A percentile compares a stretch with the other conserved stretches of the same genome.
Evolutionary conservation across 2,329 filamentous ascomycete genomes (phyloP).

Genomic region (Leptoxyphium fumago): DNA sequence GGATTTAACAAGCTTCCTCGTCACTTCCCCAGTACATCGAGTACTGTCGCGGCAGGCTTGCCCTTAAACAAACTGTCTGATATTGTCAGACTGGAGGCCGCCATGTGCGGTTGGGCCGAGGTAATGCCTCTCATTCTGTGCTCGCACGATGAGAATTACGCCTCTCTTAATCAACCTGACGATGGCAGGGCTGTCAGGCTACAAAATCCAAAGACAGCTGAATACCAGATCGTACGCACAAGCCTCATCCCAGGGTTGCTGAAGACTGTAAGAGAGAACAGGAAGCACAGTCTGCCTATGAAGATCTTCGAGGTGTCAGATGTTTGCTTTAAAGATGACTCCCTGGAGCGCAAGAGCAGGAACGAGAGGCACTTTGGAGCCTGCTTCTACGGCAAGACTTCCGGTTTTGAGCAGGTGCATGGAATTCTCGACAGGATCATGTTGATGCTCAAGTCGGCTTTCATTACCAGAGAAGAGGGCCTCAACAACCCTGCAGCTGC

Average conservation of each 20-base stretch:
- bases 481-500: constrained; percentile 38
- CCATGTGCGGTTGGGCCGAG: constrained; percentile 91
- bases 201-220: constrained; percentile 81
- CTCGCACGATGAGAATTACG: constrained; percentile 96
- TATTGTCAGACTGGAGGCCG: constrained; percentile 75
- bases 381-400: constrained; percentile 85
- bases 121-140: constrained; percentile 93
- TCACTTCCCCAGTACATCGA: constrained; percentile 70
- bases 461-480: constrained; percentile 62
- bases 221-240: constrained; percentile 88
- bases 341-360: constrained; percentile 66
- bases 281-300: constrained; percentile 73
- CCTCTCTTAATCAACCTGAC: constrained; percentile 80
- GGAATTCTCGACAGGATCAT: constrained; percentile 84
- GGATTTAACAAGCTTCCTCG: constrained; percentile 94
- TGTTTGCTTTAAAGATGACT: constrained; percentile 77
- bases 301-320: constrained; percentile 88
- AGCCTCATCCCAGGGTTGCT: constrained; percentile 73
- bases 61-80: constrained; percentile 90
- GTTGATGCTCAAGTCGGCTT: constrained; percentile 75
- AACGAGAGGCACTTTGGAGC: constrained; percentile 96
- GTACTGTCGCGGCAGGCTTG: constrained; percentile 73
- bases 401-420: constrained; percentile 90
- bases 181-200: constrained; percentile 71
- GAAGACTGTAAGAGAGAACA: constrained; percentile 90